Conservation (phyloP, 495 filamentous ascomycete species). For the Talaromyces liani region DNA sequence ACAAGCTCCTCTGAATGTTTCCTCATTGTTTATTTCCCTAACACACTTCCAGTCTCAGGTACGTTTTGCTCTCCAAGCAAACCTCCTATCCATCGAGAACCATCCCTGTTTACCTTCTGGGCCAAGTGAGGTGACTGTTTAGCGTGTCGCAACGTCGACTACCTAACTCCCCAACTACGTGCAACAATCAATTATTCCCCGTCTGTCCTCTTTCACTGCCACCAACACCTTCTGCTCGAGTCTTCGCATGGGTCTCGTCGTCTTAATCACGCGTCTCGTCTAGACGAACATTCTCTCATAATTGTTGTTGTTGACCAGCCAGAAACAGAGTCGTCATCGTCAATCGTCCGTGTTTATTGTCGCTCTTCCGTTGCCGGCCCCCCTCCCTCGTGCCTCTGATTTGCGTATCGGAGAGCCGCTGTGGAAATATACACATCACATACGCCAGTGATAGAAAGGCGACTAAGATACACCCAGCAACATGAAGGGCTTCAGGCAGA, state of each 20-base stretch:
- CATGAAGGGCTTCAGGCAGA: constrained; percentile 98
- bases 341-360: constrained; percentile 9
- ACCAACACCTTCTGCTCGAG: background rate
- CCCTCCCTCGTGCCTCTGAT: constrained; percentile 5
- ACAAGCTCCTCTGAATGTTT: background rate
- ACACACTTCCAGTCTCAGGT: background rate
- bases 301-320: background rate
- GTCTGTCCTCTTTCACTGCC: background rate
- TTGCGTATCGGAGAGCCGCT: constrained; percentile 1
- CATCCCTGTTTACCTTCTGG: background rate
- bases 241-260: background rate
- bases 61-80: background rate
- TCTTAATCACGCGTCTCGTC: background rate
- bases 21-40: background rate
- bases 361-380: constrained; percentile 1
- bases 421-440: constrained; percentile 1
- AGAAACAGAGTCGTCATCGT: background rate
- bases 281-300: background rate
- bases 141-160: constrained; percentile 1
- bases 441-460: background rate
- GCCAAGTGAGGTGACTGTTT: background rate
- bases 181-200: background rate
- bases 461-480: constrained; percentile 24
- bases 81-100: background rate
- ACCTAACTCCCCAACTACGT: background rate